Conservation (phyloP, 2,329 filamentous ascomycete species). For the Fusarium sp. region DNA sequence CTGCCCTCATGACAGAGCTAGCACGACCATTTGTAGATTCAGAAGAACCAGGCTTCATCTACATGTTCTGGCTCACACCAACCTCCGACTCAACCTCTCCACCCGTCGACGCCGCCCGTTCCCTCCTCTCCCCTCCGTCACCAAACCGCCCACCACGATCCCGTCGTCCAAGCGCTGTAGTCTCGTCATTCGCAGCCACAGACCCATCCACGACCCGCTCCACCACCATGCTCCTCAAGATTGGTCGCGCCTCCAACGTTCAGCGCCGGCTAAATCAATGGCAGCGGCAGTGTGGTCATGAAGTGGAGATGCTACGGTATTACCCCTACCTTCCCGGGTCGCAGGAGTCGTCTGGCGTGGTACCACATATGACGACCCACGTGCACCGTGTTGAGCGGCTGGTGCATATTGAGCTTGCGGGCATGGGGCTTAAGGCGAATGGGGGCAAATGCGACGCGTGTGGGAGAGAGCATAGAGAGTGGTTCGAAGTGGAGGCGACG, state of each 20-base stretch:
- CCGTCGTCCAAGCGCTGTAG: constrained; percentile 66
- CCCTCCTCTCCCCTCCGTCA: constrained; percentile 66
- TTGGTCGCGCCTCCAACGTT: constrained; percentile 81
- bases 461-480: constrained; percentile 89
- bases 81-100: constrained; percentile 60
- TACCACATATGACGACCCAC: constrained; percentile 81
- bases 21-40: constrained; percentile 76
- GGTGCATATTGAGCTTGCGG: constrained; percentile 87
- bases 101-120: constrained; percentile 69
- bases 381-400: constrained; percentile 89
- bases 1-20: constrained; percentile 80
- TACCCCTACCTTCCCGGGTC: constrained; percentile 81
- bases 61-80: constrained; percentile 97
- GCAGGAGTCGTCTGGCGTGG: constrained; percentile 43
- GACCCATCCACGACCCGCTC: constrained; percentile 35
- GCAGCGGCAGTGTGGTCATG: constrained; percentile 92
- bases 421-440: constrained; percentile 67
- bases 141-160: constrained; percentile 50
- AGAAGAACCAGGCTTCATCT: constrained; percentile 89
- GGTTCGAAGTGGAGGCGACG: constrained; percentile 89
- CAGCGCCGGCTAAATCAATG: constrained; percentile 93
- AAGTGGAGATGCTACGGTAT: constrained; percentile 87
- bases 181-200: constrained; percentile 61
- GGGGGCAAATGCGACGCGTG: constrained; percentile 77
- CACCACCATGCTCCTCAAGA: constrained; percentile 77